Conservation (phyloP, 257 asterid genomes). For the Ballota nigra region DNA sequence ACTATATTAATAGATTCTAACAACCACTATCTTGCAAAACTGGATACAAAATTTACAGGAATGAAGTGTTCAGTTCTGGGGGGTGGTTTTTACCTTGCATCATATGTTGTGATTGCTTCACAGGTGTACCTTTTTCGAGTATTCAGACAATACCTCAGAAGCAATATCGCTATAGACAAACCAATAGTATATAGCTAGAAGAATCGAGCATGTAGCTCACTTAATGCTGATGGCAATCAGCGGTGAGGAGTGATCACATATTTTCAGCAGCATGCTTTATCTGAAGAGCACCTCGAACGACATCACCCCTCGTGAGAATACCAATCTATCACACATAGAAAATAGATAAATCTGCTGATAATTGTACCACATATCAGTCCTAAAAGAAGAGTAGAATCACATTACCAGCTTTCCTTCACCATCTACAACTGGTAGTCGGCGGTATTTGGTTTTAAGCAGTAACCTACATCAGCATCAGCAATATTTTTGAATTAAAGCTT, state of each 20-base stretch:
- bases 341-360: background rate
- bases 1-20: slow-evolving; percentile 21
- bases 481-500: slow-evolving; percentile 8
- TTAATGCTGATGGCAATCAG: background rate
- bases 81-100: slow-evolving; percentile 16
- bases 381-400: slow-evolving; percentile 20
- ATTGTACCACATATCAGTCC: background rate
- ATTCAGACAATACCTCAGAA: slow-evolving; percentile 1
- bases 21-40: slow-evolving; percentile 13
- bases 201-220: slow-evolving; percentile 14
- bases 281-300: slow-evolving; percentile 86
- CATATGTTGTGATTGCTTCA: background rate
- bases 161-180: background rate
- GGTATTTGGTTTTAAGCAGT: slow-evolving; percentile 78
- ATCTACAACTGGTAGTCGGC: slow-evolving; percentile 89
- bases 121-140: background rate
- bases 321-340: slow-evolving; percentile 57
- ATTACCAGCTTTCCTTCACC: slow-evolving; percentile 80
- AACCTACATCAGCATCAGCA: slow-evolving; percentile 43
- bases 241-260: slow-evolving; percentile 22
- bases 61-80: slow-evolving; percentile 13
- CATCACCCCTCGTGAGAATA: slow-evolving; percentile 84
- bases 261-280: slow-evolving; percentile 53
- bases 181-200: slow-evolving; percentile 14
- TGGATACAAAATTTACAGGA: slow-evolving; percentile 29